These are phyloP conservation scores for Lagenidium sp. DNA, from an alignment of 352 stramenopile genomes.

Conservation along the genomic window DNA sequence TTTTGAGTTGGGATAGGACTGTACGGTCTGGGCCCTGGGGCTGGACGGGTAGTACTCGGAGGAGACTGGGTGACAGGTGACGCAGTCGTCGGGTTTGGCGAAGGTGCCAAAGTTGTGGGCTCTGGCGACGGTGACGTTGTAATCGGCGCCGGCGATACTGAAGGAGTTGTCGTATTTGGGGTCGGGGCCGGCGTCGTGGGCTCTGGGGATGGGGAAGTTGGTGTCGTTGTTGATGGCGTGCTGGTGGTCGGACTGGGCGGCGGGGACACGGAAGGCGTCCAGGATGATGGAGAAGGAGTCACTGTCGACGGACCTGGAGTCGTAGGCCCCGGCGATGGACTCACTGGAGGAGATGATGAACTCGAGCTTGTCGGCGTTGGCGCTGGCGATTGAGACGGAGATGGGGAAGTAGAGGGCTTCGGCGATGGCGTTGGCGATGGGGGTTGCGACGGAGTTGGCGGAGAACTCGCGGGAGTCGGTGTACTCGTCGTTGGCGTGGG, in stretches of 20 bases:
- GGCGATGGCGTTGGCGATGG: background rate
- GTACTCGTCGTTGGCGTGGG: background rate
- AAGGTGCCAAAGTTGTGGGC: background rate
- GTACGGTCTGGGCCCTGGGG: no score
- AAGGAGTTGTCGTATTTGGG: background rate
- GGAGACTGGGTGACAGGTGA: no score
- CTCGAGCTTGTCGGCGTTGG: background rate
- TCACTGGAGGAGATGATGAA: slow-evolving; percentile 1
- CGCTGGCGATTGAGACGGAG: background rate
- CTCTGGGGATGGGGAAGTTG: background rate
- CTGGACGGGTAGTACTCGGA: no score
- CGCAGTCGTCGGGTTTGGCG: background rate
- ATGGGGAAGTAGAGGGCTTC: background rate
- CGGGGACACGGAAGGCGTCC: background rate
- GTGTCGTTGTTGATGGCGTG: no score
- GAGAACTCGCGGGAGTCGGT: background rate
- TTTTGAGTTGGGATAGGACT: no score
- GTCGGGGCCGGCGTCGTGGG: background rate
- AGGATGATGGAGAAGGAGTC: background rate
- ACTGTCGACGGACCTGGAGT: background rate
- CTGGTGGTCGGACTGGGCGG: no score
- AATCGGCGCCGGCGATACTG: background rate
- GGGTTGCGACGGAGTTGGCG: background rate
- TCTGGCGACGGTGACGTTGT: background rate
- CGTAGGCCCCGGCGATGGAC: background rate